Percentiles rank a stretch among this genome's conserved stretches.
Evolutionary conservation across 169 alveolate genomes (phyloP).

Genomic region (Cytauxzoon felis): DNA sequence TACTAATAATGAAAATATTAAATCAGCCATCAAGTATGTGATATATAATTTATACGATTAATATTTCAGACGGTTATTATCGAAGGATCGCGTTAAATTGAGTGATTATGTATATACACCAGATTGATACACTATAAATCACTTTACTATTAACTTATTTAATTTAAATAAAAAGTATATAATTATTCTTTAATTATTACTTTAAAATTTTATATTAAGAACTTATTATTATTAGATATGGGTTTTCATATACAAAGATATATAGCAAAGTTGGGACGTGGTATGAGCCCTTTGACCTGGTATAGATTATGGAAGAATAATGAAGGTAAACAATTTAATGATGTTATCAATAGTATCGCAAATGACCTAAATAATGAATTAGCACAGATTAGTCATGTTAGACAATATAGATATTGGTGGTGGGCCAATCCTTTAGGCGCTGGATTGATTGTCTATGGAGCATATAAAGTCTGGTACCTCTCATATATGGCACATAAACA

Average conservation of each 20-base stretch:
- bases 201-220: too few relatives aligned
- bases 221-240: slow-evolving; percentile 35
- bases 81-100: too few relatives aligned
- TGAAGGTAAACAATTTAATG: slow-evolving; percentile 67
- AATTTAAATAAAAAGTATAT: too few relatives aligned
- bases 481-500: slow-evolving; percentile 82
- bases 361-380: slow-evolving; percentile 64
- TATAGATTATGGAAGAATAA: slow-evolving; percentile 57
- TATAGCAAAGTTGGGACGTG: slow-evolving; percentile 74
- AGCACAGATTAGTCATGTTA: slow-evolving; percentile 71
- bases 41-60: too few relatives aligned
- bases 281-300: slow-evolving; percentile 74
- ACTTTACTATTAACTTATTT: too few relatives aligned
- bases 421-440: slow-evolving; percentile 86
- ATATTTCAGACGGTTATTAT: too few relatives aligned
- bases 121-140: too few relatives aligned
- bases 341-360: slow-evolving; percentile 62
- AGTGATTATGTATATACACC: too few relatives aligned
- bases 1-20: neutral
- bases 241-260: slow-evolving; percentile 75
- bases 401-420: slow-evolving; percentile 84
- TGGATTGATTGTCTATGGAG: slow-evolving; percentile 78
- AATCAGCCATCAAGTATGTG: too few relatives aligned
- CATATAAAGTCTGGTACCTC: slow-evolving; percentile 81
- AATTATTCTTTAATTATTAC: too few relatives aligned